phyloP scores from a whole-genome alignment of 2,329 filamentous ascomycete genomes.

The Pestalotiopsis sp. region DNA sequence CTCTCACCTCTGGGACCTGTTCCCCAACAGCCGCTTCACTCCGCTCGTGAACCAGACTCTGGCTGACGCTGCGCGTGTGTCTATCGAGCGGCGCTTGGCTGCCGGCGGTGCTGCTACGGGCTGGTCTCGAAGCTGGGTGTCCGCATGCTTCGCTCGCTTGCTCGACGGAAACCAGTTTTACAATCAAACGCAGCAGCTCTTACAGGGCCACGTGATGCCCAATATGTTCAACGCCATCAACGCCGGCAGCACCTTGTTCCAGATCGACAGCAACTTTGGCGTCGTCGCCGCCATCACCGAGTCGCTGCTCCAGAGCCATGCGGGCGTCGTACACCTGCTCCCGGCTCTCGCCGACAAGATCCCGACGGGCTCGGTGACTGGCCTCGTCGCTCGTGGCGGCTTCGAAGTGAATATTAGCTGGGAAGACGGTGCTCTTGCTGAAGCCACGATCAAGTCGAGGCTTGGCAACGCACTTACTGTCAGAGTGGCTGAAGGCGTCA shows the following conservation, averaged over 20 bases:
- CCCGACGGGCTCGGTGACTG: constrained; percentile 4
- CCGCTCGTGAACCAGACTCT: constrained; percentile 31
- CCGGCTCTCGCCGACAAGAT: constrained; percentile 16
- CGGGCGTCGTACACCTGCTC: constrained; percentile 16
- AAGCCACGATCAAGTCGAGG: constrained; percentile 2
- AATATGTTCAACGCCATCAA: constrained; percentile 27
- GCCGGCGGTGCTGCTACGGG: constrained; percentile 47
- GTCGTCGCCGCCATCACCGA: constrained; percentile 47
- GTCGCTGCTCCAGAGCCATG: constrained; percentile 42
- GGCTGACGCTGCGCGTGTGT: constrained; percentile 5
- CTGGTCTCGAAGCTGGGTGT: constrained; percentile 51
- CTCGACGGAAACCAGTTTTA: constrained; percentile 10
- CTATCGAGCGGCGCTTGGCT: constrained; percentile 23
- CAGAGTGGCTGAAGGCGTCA: neutral
- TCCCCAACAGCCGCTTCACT: constrained; percentile 43
- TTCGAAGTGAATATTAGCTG: constrained; percentile 17
- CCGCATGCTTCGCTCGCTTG: constrained; percentile 35
- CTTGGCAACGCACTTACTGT: neutral
- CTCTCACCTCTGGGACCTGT: constrained; percentile 46
- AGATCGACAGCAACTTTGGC: constrained; percentile 54
- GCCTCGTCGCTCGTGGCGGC: constrained; percentile 17
- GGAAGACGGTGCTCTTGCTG: constrained; percentile 6
- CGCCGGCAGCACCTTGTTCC: constrained; percentile 43
- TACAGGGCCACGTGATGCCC: constrained; percentile 5
- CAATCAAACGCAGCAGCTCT: constrained; percentile 2